phyloP scores from a whole-genome alignment of 495 filamentous ascomycete genomes.

The Xylaria castorea region DNA sequence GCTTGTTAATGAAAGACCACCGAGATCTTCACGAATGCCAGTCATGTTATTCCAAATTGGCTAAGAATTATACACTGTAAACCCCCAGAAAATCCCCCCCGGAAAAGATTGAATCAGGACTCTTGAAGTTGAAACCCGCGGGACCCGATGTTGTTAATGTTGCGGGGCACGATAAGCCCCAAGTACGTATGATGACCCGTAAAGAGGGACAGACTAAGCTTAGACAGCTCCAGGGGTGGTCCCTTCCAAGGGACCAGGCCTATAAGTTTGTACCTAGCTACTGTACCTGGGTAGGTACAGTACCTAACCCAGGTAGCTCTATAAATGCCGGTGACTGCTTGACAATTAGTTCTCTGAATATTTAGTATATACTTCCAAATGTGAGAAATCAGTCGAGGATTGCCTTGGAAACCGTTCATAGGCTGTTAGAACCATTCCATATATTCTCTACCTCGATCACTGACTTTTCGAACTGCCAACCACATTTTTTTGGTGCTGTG shows the following conservation, averaged over 20 bases:
- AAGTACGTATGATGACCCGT: too few species aligned
- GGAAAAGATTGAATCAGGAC: not conserved
- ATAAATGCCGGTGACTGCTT: too few species aligned
- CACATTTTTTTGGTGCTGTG: not conserved
- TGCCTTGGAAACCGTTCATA: not conserved
- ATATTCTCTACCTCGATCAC: not conserved
- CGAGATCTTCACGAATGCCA: not conserved
- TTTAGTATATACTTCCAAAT: too few species aligned
- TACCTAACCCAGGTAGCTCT: too few species aligned
- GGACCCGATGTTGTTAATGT: slow-evolving; percentile 1
- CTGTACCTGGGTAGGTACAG: too few species aligned
- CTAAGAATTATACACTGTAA: not conserved
- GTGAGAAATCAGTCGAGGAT: not conserved
- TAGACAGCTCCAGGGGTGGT: too few species aligned
- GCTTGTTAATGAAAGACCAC: not conserved
- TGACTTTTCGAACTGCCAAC: not conserved
- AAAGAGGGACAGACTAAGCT: too few species aligned
- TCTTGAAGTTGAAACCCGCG: not conserved
- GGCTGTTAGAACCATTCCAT: not conserved
- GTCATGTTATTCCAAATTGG: not conserved
- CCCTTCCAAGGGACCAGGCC: too few species aligned
- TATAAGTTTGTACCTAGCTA: too few species aligned
- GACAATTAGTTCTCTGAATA: too few species aligned
- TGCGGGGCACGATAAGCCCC: not conserved
- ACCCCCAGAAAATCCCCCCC: not conserved